Conservation (phyloP, 2,329 filamentous ascomycete genomes). For the Aspergillus ochraceus region DNA sequence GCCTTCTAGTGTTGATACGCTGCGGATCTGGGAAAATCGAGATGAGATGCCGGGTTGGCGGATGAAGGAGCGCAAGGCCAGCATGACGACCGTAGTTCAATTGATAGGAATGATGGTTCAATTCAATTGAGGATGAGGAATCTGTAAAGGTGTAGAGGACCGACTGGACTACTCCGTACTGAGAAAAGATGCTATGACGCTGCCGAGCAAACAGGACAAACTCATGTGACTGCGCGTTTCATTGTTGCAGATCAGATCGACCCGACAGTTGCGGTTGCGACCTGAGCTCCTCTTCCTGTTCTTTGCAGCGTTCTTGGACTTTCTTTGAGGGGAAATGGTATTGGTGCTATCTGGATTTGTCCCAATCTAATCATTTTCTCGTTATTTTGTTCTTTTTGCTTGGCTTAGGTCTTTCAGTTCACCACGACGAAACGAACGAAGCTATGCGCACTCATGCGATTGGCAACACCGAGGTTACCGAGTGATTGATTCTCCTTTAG, state of each 20-base stretch:
- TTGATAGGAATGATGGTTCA: neutral
- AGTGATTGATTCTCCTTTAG: neutral
- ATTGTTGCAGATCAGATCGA: neutral
- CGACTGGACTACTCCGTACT: neutral
- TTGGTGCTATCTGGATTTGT: neutral
- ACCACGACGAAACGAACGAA: neutral
- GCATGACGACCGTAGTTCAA: slow-evolving; percentile 21
- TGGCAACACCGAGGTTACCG: neutral
- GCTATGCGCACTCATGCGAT: neutral
- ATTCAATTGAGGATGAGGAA: too few relatives aligned
- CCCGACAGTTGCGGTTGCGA: neutral
- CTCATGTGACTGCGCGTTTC: slow-evolving; percentile 29
- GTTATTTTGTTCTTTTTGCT: neutral
- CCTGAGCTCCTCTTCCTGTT: neutral
- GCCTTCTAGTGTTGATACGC: slow-evolving; percentile 38
- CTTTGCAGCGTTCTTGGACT: neutral
- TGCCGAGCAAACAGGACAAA: slow-evolving; percentile 29
- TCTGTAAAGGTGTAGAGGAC: too few relatives aligned
- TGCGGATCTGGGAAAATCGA: slow-evolving; percentile 28
- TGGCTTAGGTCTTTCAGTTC: neutral
- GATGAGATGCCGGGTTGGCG: slow-evolving; percentile 21
- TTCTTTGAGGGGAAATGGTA: neutral
- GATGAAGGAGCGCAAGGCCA: slow-evolving; percentile 19
- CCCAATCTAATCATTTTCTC: neutral
- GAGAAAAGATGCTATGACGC: slow-evolving; percentile 9